Percentiles rank a stretch among this genome's conserved stretches.
These are phyloP conservation scores for Aureobasidium sp. DNA, from an alignment of 2,329 filamentous ascomycete genomes.

Conservation along the genomic window DNA sequence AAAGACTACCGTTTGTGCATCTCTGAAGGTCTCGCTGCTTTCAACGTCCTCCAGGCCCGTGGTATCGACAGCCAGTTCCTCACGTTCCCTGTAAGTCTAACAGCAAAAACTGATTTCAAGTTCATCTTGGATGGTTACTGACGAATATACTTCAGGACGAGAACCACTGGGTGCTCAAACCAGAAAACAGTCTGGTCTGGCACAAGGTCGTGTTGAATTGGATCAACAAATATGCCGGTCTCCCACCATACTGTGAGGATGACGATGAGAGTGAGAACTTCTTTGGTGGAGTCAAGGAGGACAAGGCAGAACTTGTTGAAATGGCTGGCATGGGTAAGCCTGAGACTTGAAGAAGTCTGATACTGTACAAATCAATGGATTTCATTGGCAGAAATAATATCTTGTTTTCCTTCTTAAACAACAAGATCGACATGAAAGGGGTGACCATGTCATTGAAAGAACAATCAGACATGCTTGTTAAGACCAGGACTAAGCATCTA, in stretches of 20 bases:
- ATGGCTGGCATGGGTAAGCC: constrained; percentile 15
- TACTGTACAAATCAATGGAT: no score
- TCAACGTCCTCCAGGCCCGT: constrained; percentile 73
- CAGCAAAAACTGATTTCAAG: not conserved
- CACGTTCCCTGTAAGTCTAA: constrained; percentile 54
- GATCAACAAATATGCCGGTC: constrained; percentile 54
- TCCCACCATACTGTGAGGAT: constrained; percentile 37
- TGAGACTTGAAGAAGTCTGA: constrained; percentile 5
- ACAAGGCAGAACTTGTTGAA: constrained; percentile 17
- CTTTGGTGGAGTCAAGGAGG: constrained; percentile 24
- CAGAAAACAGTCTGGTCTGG: constrained; percentile 87
- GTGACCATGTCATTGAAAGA: no score
- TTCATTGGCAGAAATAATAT: no score
- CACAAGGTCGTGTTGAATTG: constrained; percentile 77
- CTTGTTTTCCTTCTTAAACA: no score
- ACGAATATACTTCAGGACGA: constrained; percentile 44
- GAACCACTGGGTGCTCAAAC: constrained; percentile 79
- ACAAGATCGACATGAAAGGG: no score
- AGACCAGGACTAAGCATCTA: no score
- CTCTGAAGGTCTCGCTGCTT: constrained; percentile 74
- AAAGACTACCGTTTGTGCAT: constrained; percentile 84
- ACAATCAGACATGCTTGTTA: no score
- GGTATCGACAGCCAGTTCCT: constrained; percentile 71
- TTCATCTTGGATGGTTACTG: not conserved
- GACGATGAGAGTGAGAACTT: constrained; percentile 23